Evolutionary conservation across 768 basidiomycete species (phyloP).

Genomic region (Psilocybe cubensis): DNA sequence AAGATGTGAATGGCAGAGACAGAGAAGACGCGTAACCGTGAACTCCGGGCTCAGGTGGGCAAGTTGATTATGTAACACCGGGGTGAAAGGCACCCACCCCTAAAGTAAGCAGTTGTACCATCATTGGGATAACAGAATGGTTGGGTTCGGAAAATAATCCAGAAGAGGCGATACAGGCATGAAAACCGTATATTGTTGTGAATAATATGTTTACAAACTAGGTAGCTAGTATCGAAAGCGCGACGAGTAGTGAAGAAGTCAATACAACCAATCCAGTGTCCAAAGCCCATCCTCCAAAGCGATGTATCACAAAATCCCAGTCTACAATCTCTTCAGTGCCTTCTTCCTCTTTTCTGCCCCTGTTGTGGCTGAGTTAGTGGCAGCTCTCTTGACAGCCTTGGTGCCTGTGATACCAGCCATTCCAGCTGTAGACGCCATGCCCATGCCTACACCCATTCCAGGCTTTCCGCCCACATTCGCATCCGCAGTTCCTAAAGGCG

Average conservation of each 20-base stretch:
- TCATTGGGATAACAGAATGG: too few species aligned
- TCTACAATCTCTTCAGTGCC: slow-evolving; percentile 76
- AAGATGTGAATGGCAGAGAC: background rate
- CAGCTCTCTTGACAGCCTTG: slow-evolving; percentile 74
- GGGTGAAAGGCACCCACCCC: background rate
- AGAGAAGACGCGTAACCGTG: background rate
- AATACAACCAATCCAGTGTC: background rate
- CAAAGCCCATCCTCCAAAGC: background rate
- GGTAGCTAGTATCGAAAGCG: slow-evolving; percentile 3
- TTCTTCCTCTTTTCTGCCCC: slow-evolving; percentile 88
- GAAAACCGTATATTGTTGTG: background rate
- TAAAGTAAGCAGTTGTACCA: background rate
- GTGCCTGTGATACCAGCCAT: slow-evolving; percentile 39
- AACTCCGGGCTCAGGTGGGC: background rate
- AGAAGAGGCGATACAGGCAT: background rate
- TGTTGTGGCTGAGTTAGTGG: slow-evolving; percentile 50
- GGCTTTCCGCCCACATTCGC: slow-evolving; percentile 57
- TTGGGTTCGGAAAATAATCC: background rate
- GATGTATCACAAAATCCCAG: background rate
- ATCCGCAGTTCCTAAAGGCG: slow-evolving; percentile 73
- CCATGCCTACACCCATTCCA: slow-evolving; percentile 34
- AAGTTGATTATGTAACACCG: background rate
- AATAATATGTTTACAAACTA: slow-evolving; percentile 3
- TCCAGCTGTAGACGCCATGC: slow-evolving; percentile 32
- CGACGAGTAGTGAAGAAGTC: background rate